These are phyloP conservation scores for Oryza rufipogon DNA, from an alignment of 176 grass and related monocot species.

Conservation along the genomic window DNA sequence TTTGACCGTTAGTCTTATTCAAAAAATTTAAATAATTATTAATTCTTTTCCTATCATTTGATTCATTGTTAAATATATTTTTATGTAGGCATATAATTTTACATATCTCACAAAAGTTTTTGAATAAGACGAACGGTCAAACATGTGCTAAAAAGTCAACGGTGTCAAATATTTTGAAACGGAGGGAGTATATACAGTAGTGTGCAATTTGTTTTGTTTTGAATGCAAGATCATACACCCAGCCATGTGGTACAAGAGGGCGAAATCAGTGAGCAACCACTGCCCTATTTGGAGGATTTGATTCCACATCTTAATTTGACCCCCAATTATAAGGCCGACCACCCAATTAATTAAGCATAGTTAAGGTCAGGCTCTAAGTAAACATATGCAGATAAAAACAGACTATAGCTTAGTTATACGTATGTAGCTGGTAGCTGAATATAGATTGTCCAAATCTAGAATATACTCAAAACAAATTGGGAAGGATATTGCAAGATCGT, in stretches of 20 bases:
- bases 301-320: conserved; percentile 47
- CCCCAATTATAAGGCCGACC: conserved; percentile 38
- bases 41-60: too few relatives aligned
- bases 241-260: conserved; percentile 23
- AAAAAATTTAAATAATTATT: too few relatives aligned
- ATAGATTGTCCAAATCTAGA: conserved; percentile 13
- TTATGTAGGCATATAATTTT: too few relatives aligned
- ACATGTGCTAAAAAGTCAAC: too few relatives aligned
- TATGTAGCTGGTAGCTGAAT: background rate
- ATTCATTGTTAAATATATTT: too few relatives aligned
- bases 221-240: background rate
- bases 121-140: too few relatives aligned
- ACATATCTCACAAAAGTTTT: too few relatives aligned
- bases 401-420: background rate
- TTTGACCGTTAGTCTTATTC: too few relatives aligned
- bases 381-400: background rate
- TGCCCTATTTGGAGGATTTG: conserved; percentile 47
- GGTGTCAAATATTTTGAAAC: too few relatives aligned
- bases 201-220: background rate
- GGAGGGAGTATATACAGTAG: too few relatives aligned
- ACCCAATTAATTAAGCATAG: conserved; percentile 4
- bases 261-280: conserved; percentile 35
- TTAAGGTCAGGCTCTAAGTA: background rate
- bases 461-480: background rate
- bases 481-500: background rate